Base-by-base conservation (phyloP, 2,329 filamentous ascomycete genomes). In the Cadophora sp. region DNA sequence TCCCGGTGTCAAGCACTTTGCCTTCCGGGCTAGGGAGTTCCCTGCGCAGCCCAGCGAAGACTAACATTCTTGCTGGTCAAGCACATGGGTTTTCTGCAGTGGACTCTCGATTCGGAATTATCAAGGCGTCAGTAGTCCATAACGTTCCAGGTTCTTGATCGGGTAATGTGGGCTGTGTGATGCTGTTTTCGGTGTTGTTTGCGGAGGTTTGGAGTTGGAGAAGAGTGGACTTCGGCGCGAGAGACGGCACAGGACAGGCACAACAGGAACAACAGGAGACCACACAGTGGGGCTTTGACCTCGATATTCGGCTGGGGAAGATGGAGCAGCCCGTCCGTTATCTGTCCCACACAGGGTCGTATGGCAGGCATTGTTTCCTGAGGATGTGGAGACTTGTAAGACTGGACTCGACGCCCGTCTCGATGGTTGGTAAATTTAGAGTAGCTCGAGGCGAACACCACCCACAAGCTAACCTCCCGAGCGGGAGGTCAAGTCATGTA, bases 241-340 rank as follows among this genome's bases (percentile, higher is more conserved):
- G 48, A 51, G 22, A 8, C 36, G 36, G 36, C 36, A 39, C 36
- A 39, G 36, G 36, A 39, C 36, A 39, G 36, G 36, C 36, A 39
- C 36, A 39, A 8, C 36, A 39, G 36, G 36, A 39, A 39, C 36
- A 39, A 39, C 36, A 39, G 36, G 36, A 39, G 36, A 39, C 11
- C 30, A 9, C 11, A 39, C 36, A 2, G 7, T n/a, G 14, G 18
- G 9, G 50, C 50, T 53, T 33, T 30, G 50, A 33, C 50, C 50
- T 24, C 50, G 27, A 53, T 30, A 24, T 53, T 53, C 50, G 50
- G 50, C 50, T 53, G 50, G 50, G 48, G 50, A 53, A 53, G 50
- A 53, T 16, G 7, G 14, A 53, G 27, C 27, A 53, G 16, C 11
- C 8, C 24, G 50, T 16, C 48, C 50, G 50, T 16, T n/a, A 2